These are phyloP conservation scores for Phytopythium litorale DNA, from an alignment of 352 stramenopile species.

Conservation along the genomic window DNA sequence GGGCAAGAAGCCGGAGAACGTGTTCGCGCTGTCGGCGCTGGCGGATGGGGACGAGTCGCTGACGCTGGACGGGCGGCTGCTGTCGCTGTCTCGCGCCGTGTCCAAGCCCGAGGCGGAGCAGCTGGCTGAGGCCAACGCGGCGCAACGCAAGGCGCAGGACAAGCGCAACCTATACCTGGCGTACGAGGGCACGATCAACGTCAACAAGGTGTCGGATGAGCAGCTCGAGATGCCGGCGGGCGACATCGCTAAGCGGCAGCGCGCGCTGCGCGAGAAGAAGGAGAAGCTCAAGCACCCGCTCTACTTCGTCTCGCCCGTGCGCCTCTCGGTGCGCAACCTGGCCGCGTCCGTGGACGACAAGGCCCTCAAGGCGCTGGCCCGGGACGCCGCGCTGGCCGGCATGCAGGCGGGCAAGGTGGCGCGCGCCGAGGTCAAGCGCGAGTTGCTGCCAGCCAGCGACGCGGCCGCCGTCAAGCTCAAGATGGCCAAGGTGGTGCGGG, in stretches of 20 bases:
- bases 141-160: slow-evolving; percentile 90
- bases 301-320: slow-evolving; percentile 95
- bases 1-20: slow-evolving; percentile 42
- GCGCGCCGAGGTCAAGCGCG: slow-evolving; percentile 73
- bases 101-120: slow-evolving; percentile 67
- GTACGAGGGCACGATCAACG: slow-evolving; percentile 93
- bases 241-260: slow-evolving; percentile 94
- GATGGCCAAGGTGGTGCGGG: slow-evolving; percentile 81
- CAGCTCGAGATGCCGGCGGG: slow-evolving; percentile 81
- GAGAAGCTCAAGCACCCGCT: slow-evolving; percentile 96
- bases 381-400: slow-evolving; percentile 68
- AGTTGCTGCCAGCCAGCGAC: slow-evolving; percentile 38
- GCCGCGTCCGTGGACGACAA: slow-evolving; percentile 83
- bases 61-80: slow-evolving; percentile 69
- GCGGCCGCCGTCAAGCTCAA: slow-evolving; percentile 62
- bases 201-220: slow-evolving; percentile 88
- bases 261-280: slow-evolving; percentile 93
- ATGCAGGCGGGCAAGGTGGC: slow-evolving; percentile 74
- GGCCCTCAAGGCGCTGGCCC: slow-evolving; percentile 88
- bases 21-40: slow-evolving; percentile 63
- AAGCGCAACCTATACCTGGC: slow-evolving; percentile 96
- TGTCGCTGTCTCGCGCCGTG: slow-evolving; percentile 70
- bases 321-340: slow-evolving; percentile 94
- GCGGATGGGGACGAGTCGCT: slow-evolving; percentile 63
- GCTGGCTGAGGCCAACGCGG: slow-evolving; percentile 49